phyloP scores from a whole-genome alignment of 768 basidiomycete genomes.

The Lactarius deliciosus region DNA sequence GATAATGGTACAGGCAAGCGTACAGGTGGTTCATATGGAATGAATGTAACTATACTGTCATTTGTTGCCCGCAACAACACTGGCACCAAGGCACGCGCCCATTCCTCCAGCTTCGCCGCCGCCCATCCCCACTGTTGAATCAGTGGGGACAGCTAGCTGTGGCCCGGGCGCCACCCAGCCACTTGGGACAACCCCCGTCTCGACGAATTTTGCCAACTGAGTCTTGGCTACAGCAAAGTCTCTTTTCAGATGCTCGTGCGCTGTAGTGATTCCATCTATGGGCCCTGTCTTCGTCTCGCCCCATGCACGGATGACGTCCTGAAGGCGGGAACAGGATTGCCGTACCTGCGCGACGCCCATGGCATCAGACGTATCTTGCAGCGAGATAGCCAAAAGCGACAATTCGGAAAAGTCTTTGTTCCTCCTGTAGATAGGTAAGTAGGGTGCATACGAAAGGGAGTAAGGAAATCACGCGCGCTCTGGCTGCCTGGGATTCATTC shows the following conservation, averaged over 20 bases:
- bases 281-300: background rate
- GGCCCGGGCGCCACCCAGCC: background rate
- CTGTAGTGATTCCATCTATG: constrained; percentile 10
- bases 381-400: constrained; percentile 11
- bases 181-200: constrained; percentile 18
- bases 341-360: constrained; percentile 16
- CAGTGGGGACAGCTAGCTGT: background rate
- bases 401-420: constrained; percentile 9
- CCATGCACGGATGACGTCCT: constrained; percentile 7
- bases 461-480: no score
- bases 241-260: background rate
- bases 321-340: constrained; percentile 14
- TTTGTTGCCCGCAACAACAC: no score
- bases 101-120: background rate
- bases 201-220: constrained; percentile 16
- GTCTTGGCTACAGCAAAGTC: constrained; percentile 10
- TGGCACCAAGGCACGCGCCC: no score
- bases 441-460: no score
- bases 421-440: constrained; percentile 1
- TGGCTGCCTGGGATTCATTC: no score
- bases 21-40: no score
- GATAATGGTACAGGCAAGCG: no score
- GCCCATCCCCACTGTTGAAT: background rate
- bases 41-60: no score
- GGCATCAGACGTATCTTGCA: constrained; percentile 21